Evolutionary conservation across 345 rosid species (phyloP), one percentile per base, ranked within the genome.

Genomic region (Gossypium longicalyx): DNA sequence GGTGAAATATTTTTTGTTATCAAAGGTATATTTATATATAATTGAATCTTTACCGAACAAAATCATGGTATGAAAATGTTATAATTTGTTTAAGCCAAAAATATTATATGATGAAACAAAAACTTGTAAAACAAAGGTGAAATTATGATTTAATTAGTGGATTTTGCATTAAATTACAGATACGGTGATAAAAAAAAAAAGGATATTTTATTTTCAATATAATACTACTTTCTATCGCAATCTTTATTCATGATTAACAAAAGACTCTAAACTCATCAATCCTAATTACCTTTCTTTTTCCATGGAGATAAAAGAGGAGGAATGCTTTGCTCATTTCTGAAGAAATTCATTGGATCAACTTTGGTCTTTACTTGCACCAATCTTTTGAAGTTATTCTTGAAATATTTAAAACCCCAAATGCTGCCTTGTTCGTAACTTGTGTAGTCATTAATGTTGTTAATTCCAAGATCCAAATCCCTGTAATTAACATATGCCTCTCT

Each of bases 381-480:
- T 16, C 56, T 67, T 9, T 45, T 5, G 11, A 67, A 67, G 71
- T 67, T 67, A 9, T 67, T 67, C 41, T 34, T 34, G 41, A 34
- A 34, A 34, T 34, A 34, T 34, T 34, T 34, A 34, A 34, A 5
- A 34, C 38, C 71, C 71, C 71, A 67, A 12, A 20, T 47, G 6
- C 29, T 45, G 4, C 56, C 71, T 45, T 47, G 56, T 6, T 34
- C 71, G 2, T 19, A 47, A 16, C 56, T 67, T 20, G 17, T 67
- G 41, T 49, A 2, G 3, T 7, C 23, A 1, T 22, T 47, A 29
- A 29, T 29, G 34, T 44, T 45, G 4, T 67, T 67, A 0, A 53
- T 67, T 9, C 71, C 71, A 67, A 67, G 23, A 22, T 67, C 71
- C 0, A 67, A 53, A 67, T 67, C 71, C n/a, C 54, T 45, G 17